These are phyloP conservation scores for Simplicillium aogashimaense DNA, from an alignment of 2,329 filamentous ascomycete genomes.

Conservation along the genomic window DNA sequence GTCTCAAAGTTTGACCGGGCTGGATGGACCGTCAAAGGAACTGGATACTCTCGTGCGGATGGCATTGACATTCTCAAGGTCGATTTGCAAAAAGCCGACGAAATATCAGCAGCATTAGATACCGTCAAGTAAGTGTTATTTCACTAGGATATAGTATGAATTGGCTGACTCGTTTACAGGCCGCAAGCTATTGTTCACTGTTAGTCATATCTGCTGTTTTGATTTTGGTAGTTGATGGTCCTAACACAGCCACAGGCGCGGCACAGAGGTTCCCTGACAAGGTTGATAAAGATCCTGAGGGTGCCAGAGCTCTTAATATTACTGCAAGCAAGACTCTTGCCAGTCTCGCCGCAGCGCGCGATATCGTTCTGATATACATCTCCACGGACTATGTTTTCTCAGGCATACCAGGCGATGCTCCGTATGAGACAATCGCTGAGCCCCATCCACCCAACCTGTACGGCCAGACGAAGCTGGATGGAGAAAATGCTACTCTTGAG, in stretches of 20 bases:
- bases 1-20: constrained; percentile 54
- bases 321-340: constrained; percentile 60
- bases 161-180: constrained; percentile 29
- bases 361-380: constrained; percentile 62
- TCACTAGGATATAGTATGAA: neutral
- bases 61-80: constrained; percentile 57
- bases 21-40: constrained; percentile 60
- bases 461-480: constrained; percentile 51
- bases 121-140: constrained; percentile 38
- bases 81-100: constrained; percentile 34
- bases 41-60: constrained; percentile 64
- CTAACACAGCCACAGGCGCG: constrained; percentile 45
- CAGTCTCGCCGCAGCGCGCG: constrained; percentile 49
- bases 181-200: constrained; percentile 76
- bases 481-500: constrained; percentile 55
- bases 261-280: constrained; percentile 84
- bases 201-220: constrained; percentile 27
- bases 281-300: constrained; percentile 69
- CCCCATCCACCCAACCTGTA: constrained; percentile 70
- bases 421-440: constrained; percentile 57
- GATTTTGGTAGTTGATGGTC: constrained; percentile 1
- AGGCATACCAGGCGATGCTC: constrained; percentile 67
- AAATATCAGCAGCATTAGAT: constrained; percentile 41
- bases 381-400: constrained; percentile 78
- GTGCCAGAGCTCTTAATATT: constrained; percentile 65